Evolutionary conservation across 768 basidiomycete species (phyloP).

Genomic region (Lactarius sp.): DNA sequence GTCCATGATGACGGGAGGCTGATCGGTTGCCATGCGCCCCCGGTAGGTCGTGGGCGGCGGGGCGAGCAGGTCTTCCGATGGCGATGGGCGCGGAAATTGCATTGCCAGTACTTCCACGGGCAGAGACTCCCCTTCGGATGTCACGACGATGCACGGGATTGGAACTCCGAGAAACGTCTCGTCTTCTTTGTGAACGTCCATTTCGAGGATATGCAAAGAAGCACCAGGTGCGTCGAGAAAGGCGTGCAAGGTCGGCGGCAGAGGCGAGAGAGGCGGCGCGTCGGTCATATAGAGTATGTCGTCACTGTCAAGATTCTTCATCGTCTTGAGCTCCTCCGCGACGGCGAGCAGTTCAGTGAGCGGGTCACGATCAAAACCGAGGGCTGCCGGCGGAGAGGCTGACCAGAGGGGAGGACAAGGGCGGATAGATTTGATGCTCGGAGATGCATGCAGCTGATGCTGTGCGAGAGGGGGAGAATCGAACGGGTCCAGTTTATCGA

Average conservation of each 20-base stretch:
- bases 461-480: conserved; percentile 3
- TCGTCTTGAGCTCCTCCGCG: conserved; percentile 20
- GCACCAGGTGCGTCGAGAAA: conserved; percentile 12
- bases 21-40: conserved; percentile 1
- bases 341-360: conserved; percentile 21
- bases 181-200: conserved; percentile 19
- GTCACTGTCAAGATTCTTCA: conserved; percentile 18
- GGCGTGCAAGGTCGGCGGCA: conserved; percentile 18
- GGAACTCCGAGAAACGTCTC: conserved; percentile 17
- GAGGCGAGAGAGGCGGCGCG: neutral
- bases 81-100: neutral
- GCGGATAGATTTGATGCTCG: conserved; percentile 11
- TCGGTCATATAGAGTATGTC: conserved; percentile 21
- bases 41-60: conserved; percentile 12
- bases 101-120: neutral
- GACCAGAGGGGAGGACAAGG: neutral
- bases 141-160: conserved; percentile 22
- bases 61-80: conserved; percentile 11
- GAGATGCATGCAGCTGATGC: conserved; percentile 11
- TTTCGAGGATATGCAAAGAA: conserved; percentile 15
- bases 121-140: conserved; percentile 8
- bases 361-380: neutral
- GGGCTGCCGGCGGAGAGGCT: neutral
- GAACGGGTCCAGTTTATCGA: neutral
- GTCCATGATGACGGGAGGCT: neutral